A percentile compares a stretch with the other conserved stretches of the same genome.
These are phyloP conservation scores for Triticum turgidum DNA, from an alignment of 176 grass and related monocot species.

Conservation along the genomic window DNA sequence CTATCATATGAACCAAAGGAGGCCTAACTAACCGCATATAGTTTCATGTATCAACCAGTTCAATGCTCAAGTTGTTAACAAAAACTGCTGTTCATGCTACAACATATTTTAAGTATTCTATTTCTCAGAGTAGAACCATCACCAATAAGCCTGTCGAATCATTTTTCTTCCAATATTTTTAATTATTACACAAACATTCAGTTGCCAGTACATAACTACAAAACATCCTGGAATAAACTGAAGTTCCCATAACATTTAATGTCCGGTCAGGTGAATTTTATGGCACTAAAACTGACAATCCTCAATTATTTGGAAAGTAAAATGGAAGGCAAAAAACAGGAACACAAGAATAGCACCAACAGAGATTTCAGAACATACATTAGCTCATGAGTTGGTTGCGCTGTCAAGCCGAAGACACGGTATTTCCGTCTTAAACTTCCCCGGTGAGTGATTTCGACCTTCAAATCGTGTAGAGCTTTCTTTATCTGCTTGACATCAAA, in stretches of 20 bases:
- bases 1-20: no score
- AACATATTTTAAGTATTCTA: neutral
- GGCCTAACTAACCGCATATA: neutral
- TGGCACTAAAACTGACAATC: neutral
- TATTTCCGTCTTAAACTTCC: conserved; percentile 73
- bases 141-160: neutral
- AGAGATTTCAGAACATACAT: conserved; percentile 41
- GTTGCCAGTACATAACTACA: neutral
- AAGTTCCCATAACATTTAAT: neutral
- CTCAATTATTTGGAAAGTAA: neutral
- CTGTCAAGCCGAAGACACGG: conserved; percentile 54
- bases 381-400: conserved; percentile 64
- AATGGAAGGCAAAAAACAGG: neutral
- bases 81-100: neutral
- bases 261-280: neutral
- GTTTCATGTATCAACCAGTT: neutral
- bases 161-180: neutral
- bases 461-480: conserved; percentile 60
- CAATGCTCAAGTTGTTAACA: neutral
- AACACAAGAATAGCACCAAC: neutral
- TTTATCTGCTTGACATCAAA: conserved; percentile 52
- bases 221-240: neutral
- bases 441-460: conserved; percentile 79
- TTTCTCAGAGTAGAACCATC: no score
- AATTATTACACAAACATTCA: neutral